Conservation (phyloP, 805 yeast species). For the Metschnikowia lachancei region DNA sequence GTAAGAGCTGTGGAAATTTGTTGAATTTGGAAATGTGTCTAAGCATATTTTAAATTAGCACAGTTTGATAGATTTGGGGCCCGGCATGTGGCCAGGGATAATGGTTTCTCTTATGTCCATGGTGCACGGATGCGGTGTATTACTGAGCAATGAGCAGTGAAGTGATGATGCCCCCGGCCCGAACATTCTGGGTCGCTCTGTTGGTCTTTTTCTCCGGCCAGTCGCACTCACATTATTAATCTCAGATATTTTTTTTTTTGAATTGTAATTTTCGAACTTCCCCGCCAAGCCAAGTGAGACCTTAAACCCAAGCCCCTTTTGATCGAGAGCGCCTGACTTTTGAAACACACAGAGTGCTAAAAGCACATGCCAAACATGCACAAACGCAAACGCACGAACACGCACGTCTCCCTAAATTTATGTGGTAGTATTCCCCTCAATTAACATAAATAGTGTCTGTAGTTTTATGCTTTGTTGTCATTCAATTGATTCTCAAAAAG, state of each 20-base stretch:
- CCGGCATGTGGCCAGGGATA: not conserved
- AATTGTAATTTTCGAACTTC: no score
- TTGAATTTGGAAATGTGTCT: constrained; percentile 1
- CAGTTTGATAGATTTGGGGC: not conserved
- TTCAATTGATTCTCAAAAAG: no score
- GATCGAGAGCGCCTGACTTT: not conserved
- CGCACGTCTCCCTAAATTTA: no score
- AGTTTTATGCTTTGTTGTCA: no score
- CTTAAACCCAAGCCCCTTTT: not conserved
- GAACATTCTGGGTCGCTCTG: not conserved
- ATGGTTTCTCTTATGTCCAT: constrained; percentile 7
- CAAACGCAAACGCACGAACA: not conserved
- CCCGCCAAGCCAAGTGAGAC: not conserved
- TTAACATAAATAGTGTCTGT: no score
- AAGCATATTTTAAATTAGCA: constrained; percentile 4
- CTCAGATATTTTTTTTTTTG: no score
- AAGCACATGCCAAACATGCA: not conserved
- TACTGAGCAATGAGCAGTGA: not conserved
- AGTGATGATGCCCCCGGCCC: not conserved
- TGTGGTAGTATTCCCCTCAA: no score
- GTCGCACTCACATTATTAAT: constrained; percentile 2
- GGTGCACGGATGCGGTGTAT: constrained; percentile 8
- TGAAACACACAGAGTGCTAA: not conserved
- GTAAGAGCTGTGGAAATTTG: not conserved
- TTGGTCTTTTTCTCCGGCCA: not conserved